Conservation (phyloP, 176 grass and related monocot genomes). For the Oryza coarctata region DNA sequence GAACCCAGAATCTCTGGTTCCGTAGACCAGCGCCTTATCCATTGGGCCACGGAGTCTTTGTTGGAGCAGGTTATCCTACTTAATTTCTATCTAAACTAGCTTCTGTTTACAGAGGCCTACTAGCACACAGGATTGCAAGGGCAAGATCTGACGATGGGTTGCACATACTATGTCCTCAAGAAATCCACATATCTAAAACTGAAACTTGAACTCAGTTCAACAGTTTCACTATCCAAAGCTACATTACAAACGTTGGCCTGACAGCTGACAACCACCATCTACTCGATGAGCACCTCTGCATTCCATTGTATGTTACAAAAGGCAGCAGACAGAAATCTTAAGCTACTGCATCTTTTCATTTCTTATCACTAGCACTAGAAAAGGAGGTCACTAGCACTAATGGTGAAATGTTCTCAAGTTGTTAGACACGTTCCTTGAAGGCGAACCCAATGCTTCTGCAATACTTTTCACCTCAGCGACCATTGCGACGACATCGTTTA, state of each 20-base stretch:
- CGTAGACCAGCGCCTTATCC: conserved; percentile 99
- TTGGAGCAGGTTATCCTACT: too few species aligned
- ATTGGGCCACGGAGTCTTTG: conserved; percentile 83
- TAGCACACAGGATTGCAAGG: not conserved
- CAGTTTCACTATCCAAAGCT: not conserved
- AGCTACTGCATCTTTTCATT: not conserved
- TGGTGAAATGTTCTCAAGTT: conserved; percentile 37
- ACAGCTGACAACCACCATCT: not conserved
- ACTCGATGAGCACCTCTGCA: not conserved
- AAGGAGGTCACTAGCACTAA: conserved; percentile 10
- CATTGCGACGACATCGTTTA: conserved; percentile 78
- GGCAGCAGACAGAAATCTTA: conserved; percentile 17
- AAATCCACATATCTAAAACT: not conserved
- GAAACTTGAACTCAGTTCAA: not conserved
- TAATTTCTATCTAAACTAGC: too few species aligned
- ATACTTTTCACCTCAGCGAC: conserved; percentile 84
- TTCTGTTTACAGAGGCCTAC: too few species aligned
- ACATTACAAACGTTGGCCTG: not conserved
- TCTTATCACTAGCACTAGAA: not conserved
- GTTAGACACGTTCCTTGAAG: conserved; percentile 36
- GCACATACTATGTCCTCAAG: not conserved
- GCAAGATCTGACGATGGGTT: not conserved
- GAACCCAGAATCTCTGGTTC: conserved; percentile 99
- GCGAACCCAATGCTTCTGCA: conserved; percentile 45
- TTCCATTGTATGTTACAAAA: not conserved